Evolutionary conservation across 2,329 filamentous ascomycete species (phyloP).

Genomic region (Dactylellina cionopaga): DNA sequence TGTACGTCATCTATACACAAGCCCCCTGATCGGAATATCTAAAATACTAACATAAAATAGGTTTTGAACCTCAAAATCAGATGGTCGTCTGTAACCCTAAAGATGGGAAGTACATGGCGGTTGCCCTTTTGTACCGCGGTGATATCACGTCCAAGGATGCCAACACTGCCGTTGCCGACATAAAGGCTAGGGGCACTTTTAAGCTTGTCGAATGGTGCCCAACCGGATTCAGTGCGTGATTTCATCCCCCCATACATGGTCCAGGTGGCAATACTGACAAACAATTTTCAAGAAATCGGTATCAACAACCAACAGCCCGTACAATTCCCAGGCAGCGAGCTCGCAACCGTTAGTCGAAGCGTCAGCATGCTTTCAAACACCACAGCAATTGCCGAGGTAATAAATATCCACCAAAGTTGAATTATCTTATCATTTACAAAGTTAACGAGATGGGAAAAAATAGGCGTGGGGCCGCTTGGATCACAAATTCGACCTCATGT

Average conservation of each 20-base stretch:
- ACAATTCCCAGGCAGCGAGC: conserved; percentile 66
- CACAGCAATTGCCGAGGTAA: conserved; percentile 72
- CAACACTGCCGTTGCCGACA: conserved; percentile 68
- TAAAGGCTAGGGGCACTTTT: conserved; percentile 73
- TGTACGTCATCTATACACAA: conserved; percentile 62
- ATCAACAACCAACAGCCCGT: conserved; percentile 73
- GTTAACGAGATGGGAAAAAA: not conserved
- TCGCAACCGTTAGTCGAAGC: conserved; percentile 67
- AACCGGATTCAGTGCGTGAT: conserved; percentile 70
- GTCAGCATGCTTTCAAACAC: conserved; percentile 75
- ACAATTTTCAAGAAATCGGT: conserved; percentile 65
- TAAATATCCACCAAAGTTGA: not conserved
- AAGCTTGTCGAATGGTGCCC: conserved; percentile 76
- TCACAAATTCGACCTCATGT: conserved; percentile 77
- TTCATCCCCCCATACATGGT: not conserved
- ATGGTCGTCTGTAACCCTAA: conserved; percentile 75
- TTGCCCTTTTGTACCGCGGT: conserved; percentile 73
- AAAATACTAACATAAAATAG: conserved; percentile 58
- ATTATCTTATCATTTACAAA: not conserved
- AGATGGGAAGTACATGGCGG: conserved; percentile 76
- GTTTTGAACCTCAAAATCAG: conserved; percentile 75
- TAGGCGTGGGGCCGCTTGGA: conserved; percentile 71
- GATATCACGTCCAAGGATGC: conserved; percentile 73
- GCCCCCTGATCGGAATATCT: not conserved
- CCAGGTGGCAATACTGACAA: not conserved